phyloP scores from a whole-genome alignment of 306 rosid species.

The Casuarina cunninghamiana region DNA sequence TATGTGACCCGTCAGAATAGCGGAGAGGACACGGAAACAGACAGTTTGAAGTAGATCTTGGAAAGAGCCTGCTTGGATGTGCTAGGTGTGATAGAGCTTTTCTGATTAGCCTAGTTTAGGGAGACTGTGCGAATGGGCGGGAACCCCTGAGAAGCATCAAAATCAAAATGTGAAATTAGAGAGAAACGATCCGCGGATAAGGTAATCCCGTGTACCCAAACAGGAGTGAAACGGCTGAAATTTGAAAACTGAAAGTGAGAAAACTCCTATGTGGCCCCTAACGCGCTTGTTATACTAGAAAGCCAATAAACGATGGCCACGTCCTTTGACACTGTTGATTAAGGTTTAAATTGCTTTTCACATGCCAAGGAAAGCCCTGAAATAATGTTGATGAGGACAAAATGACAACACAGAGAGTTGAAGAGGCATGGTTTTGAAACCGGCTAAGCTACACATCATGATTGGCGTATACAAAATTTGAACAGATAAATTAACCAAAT shows the following conservation, averaged over 20 bases:
- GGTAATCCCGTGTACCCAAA: constrained; percentile 1
- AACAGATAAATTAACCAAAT: no score
- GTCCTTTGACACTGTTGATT: no score
- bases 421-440: no score
- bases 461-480: no score
- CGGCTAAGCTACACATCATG: no score
- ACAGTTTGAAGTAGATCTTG: constrained; percentile 12
- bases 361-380: no score
- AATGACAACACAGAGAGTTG: no score
- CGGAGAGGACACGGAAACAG: constrained; percentile 11
- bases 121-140: constrained; percentile 24
- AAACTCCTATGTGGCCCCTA: background rate
- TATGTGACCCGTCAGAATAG: background rate
- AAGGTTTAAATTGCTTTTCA: no score
- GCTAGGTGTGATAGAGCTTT: background rate
- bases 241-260: background rate
- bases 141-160: constrained; percentile 4
- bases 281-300: background rate
- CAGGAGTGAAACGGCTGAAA: background rate
- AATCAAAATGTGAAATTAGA: background rate
- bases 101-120: background rate
- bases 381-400: no score
- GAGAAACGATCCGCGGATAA: background rate
- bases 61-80: background rate
- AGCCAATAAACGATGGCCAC: no score